phyloP scores from a whole-genome alignment of 306 rosid species.

The Phaseolus lunatus region DNA sequence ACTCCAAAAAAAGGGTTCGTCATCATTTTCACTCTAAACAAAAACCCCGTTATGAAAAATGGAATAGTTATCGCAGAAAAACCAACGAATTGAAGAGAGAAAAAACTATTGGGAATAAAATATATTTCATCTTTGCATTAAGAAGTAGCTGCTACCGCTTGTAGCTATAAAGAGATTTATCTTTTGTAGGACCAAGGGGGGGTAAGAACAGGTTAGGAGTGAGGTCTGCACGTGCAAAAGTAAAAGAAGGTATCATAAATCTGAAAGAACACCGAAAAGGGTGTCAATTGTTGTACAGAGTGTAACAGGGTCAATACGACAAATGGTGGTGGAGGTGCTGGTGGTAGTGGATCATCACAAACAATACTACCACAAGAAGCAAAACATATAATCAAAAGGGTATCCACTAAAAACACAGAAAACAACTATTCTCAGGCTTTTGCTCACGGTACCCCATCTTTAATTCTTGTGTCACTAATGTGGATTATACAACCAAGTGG shows the following conservation, averaged over 20 bases:
- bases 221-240: constrained; percentile 51
- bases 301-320: constrained; percentile 57
- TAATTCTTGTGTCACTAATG: constrained; percentile 47
- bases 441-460: constrained; percentile 30
- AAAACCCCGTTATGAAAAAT: constrained; percentile 9
- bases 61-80: not conserved
- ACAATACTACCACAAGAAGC: constrained; percentile 53
- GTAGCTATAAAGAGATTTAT: constrained; percentile 25
- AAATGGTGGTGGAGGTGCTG: constrained; percentile 79
- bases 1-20: constrained; percentile 48
- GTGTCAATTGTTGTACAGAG: constrained; percentile 51
- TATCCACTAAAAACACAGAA: constrained; percentile 46
- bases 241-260: constrained; percentile 42
- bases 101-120: constrained; percentile 25
- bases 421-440: constrained; percentile 42
- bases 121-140: constrained; percentile 22
- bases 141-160: not conserved
- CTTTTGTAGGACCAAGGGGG: constrained; percentile 30
- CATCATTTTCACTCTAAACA: constrained; percentile 37
- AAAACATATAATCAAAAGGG: constrained; percentile 50
- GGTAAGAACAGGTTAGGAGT: constrained; percentile 40
- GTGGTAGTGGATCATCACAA: constrained; percentile 78
- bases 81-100: not conserved
- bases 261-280: constrained; percentile 49
- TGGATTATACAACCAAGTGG: constrained; percentile 49